Evolutionary conservation across 495 filamentous ascomycete species (phyloP).

Genomic region (Endocarpon pusillum): DNA sequence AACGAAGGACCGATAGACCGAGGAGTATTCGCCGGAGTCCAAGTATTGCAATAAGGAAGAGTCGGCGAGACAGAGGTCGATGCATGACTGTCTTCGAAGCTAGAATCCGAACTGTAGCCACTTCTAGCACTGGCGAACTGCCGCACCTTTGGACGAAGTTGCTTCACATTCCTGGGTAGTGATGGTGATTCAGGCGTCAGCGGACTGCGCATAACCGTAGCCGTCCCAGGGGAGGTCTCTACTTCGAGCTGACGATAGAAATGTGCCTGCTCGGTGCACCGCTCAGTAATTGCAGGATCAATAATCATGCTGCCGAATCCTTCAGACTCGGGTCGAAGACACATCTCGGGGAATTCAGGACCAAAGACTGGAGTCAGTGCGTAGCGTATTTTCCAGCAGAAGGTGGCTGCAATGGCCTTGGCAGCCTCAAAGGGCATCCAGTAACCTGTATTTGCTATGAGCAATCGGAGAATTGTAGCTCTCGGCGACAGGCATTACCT

Average conservation of each 20-base stretch:
- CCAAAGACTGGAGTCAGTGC: slow-evolving; percentile 84
- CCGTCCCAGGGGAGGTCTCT: slow-evolving; percentile 6
- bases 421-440: slow-evolving; percentile 90
- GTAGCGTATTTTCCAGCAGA: slow-evolving; percentile 70
- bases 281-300: slow-evolving; percentile 35
- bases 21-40: slow-evolving; percentile 21
- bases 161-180: slow-evolving; percentile 3
- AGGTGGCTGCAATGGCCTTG: slow-evolving; percentile 65
- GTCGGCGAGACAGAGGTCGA: slow-evolving; percentile 17
- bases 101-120: slow-evolving; percentile 14
- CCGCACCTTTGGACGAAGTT: slow-evolving; percentile 6
- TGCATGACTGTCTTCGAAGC: slow-evolving; percentile 2
- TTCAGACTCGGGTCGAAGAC: slow-evolving; percentile 40
- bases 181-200: slow-evolving; percentile 9
- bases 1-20: slow-evolving; percentile 12
- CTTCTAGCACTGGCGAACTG: slow-evolving; percentile 8
- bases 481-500: slow-evolving; percentile 34
- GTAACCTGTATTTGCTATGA: slow-evolving; percentile 44
- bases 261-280: slow-evolving; percentile 35
- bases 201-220: slow-evolving; percentile 1
- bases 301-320: slow-evolving; percentile 54
- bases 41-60: slow-evolving; percentile 13
- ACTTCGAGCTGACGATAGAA: slow-evolving; percentile 24
- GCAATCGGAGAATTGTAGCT: slow-evolving; percentile 2
- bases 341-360: slow-evolving; percentile 52